A percentile compares a stretch with the other conserved stretches of the same genome.
Conservation (phyloP, 2,329 filamentous ascomycete species). For the Diaporthe sp. region DNA sequence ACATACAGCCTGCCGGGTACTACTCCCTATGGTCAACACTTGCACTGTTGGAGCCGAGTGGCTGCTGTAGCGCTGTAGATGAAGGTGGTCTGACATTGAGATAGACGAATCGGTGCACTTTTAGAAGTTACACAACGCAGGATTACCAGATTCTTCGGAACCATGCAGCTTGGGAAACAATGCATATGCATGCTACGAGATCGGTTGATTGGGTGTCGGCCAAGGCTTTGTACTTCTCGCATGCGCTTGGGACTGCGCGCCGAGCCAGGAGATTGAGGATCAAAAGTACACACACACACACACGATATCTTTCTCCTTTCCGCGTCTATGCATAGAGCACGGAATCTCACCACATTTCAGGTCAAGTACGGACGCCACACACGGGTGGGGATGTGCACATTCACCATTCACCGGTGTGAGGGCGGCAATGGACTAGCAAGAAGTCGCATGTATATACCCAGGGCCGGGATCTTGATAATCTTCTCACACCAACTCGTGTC, state of each 20-base stretch:
- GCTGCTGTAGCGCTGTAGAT: not conserved
- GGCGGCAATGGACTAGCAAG: not conserved
- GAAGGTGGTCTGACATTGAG: not conserved
- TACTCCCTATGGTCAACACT: not conserved
- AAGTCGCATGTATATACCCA: not conserved
- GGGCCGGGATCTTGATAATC: not conserved
- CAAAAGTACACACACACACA: slow-evolving; percentile 15
- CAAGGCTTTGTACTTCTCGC: not conserved
- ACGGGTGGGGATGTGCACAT: not conserved
- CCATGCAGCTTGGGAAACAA: not conserved
- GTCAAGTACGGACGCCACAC: not conserved
- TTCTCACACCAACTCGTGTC: not conserved
- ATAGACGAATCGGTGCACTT: not conserved
- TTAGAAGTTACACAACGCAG: not conserved
- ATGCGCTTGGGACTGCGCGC: not conserved
- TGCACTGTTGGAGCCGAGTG: not conserved
- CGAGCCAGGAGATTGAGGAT: not conserved
- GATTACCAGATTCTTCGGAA: slow-evolving; percentile 10
- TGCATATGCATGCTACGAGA: slow-evolving; percentile 4
- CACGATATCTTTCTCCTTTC: not conserved
- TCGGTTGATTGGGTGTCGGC: not conserved
- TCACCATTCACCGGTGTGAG: not conserved
- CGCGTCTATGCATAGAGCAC: not conserved
- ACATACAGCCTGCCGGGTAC: not conserved
- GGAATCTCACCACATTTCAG: not conserved